Evolutionary conservation across 208 protist genomes (phyloP), one percentile per base, ranked within the genome.

Genomic region (Blastocrithidia nonstop): DNA sequence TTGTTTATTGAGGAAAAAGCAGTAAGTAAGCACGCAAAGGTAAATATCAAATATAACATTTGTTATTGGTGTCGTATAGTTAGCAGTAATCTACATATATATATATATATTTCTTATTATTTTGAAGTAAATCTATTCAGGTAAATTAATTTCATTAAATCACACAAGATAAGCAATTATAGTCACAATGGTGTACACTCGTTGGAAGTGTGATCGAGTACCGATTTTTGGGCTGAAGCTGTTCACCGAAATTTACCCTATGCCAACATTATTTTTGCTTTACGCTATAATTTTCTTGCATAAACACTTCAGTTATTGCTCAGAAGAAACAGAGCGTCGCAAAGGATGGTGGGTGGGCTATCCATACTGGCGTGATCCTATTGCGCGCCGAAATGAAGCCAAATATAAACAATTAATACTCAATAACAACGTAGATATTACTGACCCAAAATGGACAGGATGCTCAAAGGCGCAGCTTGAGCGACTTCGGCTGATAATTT

Each of bases 151-250:
- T n/a, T n/a, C n/a, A n/a, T n/a, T n/a, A n/a, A n/a, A n/a, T n/a
- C n/a, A n/a, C n/a, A n/a, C n/a, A n/a, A n/a, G n/a, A n/a, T n/a
- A n/a, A n/a, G n/a, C n/a, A n/a, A n/a, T n/a, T n/a, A n/a, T n/a
- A n/a, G n/a, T n/a, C n/a, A n/a, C n/a, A 41, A 93, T 93, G 83
- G 83, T 93, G 36, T 93, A 93, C 65, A 93, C 83, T 11, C 83
- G 83, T 45, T 93, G 83, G 83, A 93, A 93, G 64, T 93, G 83
- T 61, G 83, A 93, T 46, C 83, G 83, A 37, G 58, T 88, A 25
- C 72, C 72, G 6, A 65, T 93, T 39, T 80, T 83, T 49, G 64
- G 76, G 61, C 5, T 83, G 24, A 93, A 93, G 61, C 72, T 88
- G 22, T 87, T 93, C 61, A 79, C 72, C 16, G n/a, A n/a, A n/a